Evolutionary conservation across 1,284 basidiomycete species (phyloP).

Genomic region (Boletus calvinii): DNA sequence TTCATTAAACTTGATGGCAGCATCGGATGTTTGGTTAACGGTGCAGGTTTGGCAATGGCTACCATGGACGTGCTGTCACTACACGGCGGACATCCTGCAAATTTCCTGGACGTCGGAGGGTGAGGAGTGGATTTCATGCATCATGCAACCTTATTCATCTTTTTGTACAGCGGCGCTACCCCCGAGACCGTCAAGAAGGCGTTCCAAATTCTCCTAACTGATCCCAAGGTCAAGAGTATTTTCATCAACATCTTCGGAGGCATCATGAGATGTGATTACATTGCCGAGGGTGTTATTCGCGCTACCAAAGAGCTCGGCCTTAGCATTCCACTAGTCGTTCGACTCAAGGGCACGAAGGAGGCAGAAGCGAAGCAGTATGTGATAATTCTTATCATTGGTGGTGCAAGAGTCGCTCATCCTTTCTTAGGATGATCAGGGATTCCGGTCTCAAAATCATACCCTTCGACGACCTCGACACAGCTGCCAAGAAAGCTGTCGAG

Average conservation of each 20-base stretch:
- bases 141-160: slow-evolving; percentile 10
- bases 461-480: slow-evolving; percentile 84
- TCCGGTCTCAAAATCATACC: slow-evolving; percentile 93
- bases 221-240: slow-evolving; percentile 95
- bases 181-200: slow-evolving; percentile 99
- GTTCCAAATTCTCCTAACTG: slow-evolving; percentile 91
- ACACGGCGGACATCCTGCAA: slow-evolving; percentile 95
- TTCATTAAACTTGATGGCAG: slow-evolving; percentile 99
- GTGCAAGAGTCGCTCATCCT: slow-evolving; percentile 8
- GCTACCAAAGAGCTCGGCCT: slow-evolving; percentile 91
- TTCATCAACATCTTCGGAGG: slow-evolving; percentile 98
- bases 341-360: slow-evolving; percentile 97
- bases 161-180: slow-evolving; percentile 77
- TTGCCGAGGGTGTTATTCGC: slow-evolving; percentile 97
- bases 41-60: slow-evolving; percentile 98
- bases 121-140: slow-evolving; percentile 27
- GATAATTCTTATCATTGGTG: not conserved
- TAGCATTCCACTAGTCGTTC: slow-evolving; percentile 86
- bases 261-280: slow-evolving; percentile 99
- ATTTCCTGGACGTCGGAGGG: slow-evolving; percentile 99
- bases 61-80: slow-evolving; percentile 99
- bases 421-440: slow-evolving; percentile 80
- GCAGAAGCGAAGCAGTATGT: slow-evolving; percentile 90
- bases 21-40: slow-evolving; percentile 98
- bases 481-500: slow-evolving; percentile 83